Conservation (phyloP, 140 eudicot genomes). For the Ambrosia hybrid region DNA sequence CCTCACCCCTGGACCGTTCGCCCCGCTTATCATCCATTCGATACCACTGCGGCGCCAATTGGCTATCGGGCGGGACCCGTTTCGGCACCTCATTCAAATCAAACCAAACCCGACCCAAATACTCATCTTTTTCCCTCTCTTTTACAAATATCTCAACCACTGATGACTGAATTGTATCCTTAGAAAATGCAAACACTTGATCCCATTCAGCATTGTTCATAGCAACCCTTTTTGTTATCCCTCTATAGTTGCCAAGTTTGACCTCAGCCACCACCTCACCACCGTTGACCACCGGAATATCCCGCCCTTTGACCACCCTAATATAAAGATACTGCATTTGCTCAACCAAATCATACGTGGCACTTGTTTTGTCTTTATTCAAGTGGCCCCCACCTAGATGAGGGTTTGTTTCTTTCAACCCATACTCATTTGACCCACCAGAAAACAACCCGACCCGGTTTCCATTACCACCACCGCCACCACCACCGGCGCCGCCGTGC, state of each 20-base stretch:
- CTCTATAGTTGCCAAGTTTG: slow-evolving; percentile 88
- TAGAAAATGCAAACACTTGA: slow-evolving; percentile 84
- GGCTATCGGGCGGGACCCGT: slow-evolving; percentile 90
- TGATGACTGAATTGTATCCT: slow-evolving; percentile 82
- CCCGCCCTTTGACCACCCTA: slow-evolving; percentile 74
- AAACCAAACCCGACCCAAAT: slow-evolving; percentile 84
- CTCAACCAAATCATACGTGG: slow-evolving; percentile 89
- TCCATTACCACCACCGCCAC: slow-evolving; percentile 27
- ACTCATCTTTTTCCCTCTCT: slow-evolving; percentile 78
- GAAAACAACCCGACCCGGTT: slow-evolving; percentile 35
- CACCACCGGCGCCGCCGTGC: slow-evolving; percentile 21
- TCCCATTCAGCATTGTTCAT: slow-evolving; percentile 73
- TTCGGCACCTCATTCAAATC: slow-evolving; percentile 84
- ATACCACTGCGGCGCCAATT: slow-evolving; percentile 92
- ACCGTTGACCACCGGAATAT: slow-evolving; percentile 56
- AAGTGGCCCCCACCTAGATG: slow-evolving; percentile 71
- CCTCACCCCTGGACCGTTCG: slow-evolving; percentile 73
- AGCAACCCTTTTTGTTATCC: slow-evolving; percentile 71
- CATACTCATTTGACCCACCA: slow-evolving; percentile 55
- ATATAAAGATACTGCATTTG: slow-evolving; percentile 95
- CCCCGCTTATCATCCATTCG: slow-evolving; percentile 89
- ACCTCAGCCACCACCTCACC: slow-evolving; percentile 89
- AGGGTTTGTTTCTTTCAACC: slow-evolving; percentile 73
- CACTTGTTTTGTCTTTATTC: slow-evolving; percentile 68
- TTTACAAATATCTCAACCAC: slow-evolving; percentile 77